Base-by-base conservation (phyloP, 306 rosid genomes). In the Prunus campanulata region DNA sequence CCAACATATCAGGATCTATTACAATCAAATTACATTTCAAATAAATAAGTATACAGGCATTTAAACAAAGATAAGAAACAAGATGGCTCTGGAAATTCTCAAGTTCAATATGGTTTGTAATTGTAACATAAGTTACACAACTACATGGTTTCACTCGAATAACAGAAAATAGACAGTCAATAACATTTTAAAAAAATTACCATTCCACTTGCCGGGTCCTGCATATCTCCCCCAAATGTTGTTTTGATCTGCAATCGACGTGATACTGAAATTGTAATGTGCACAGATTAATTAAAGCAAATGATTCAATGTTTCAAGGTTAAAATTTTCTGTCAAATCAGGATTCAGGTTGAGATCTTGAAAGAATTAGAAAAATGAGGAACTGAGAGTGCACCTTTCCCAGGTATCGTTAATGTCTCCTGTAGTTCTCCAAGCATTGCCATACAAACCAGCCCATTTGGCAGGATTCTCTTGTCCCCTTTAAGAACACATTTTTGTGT, bases 1-100 rank as follows among this genome's bases (percentile, higher is more conserved):
- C 82, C 77, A 78, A 39, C 82, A 78, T 71, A n/a, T 71, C 82
- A 5, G 82, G 77, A 71, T 78, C 77, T 78, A 25, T 66, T 42
- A 54, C 48, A 54, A 52, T 51, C 49, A 18, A n/a, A 32, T 16
- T 54, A 22, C 32, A 64, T 0, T 74, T 74, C 35, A 16, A 49
- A 49, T 20, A 16, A 49, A 49, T 39, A 30, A 68, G n/a, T 24
- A 6, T 3, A 14, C 29, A 68, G 2, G 11, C 20, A 25, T 19
- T 50, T 3, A 4, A 16, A 46, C 3, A 44, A 11, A 20, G 66
- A 60, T 12, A 25, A 60, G 66, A 60, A 13, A 24, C 25, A 30
- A 60, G 39, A 39, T 39, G 44, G 44, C 44, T 39, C 44, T 1
- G 44, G 44, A 39, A 39, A 39, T 39, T 39, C 44, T 39, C 7